These are phyloP conservation scores for Aphanomyces stellatus DNA, from an alignment of 352 stramenopile genomes.

Conservation along the genomic window DNA sequence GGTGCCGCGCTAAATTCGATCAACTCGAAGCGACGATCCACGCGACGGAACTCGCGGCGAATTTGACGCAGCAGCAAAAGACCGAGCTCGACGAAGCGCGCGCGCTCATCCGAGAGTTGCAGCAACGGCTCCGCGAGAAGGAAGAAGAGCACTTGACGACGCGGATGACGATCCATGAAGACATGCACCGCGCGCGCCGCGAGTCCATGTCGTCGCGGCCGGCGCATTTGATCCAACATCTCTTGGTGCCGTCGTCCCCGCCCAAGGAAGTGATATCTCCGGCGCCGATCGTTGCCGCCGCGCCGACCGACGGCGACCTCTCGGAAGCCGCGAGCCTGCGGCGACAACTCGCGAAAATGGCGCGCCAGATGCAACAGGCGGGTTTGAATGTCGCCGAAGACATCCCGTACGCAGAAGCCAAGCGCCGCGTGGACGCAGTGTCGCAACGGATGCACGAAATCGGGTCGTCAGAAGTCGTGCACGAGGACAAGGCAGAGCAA, in stretches of 20 bases:
- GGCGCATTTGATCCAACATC: background rate
- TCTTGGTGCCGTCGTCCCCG: too few species aligned
- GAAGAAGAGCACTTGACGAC: slow-evolving; percentile 2
- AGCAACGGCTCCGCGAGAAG: slow-evolving; percentile 37
- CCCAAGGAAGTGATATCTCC: background rate
- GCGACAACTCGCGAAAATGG: slow-evolving; percentile 52
- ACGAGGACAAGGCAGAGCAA: slow-evolving; percentile 35
- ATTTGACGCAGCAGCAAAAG: slow-evolving; percentile 52
- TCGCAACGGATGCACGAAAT: slow-evolving; percentile 78
- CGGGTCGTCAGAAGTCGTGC: slow-evolving; percentile 53
- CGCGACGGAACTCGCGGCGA: slow-evolving; percentile 43
- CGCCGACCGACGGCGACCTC: slow-evolving; percentile 28
- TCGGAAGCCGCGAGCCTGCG: slow-evolving; percentile 35
- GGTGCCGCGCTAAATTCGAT: slow-evolving; percentile 47
- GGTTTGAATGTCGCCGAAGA: slow-evolving; percentile 80
- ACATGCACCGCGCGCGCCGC: background rate
- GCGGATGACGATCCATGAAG: slow-evolving; percentile 14
- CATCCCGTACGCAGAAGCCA: slow-evolving; percentile 82
- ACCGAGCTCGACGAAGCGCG: slow-evolving; percentile 45
- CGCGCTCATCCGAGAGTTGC: slow-evolving; percentile 41
- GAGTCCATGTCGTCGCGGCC: background rate
- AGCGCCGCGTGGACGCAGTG: slow-evolving; percentile 66
- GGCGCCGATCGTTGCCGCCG: background rate
- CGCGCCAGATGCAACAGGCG: slow-evolving; percentile 61
- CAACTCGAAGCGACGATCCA: slow-evolving; percentile 47